Base-by-base conservation (phyloP, 73 alveolate species). In the Durusdinium trenchii region DNA sequence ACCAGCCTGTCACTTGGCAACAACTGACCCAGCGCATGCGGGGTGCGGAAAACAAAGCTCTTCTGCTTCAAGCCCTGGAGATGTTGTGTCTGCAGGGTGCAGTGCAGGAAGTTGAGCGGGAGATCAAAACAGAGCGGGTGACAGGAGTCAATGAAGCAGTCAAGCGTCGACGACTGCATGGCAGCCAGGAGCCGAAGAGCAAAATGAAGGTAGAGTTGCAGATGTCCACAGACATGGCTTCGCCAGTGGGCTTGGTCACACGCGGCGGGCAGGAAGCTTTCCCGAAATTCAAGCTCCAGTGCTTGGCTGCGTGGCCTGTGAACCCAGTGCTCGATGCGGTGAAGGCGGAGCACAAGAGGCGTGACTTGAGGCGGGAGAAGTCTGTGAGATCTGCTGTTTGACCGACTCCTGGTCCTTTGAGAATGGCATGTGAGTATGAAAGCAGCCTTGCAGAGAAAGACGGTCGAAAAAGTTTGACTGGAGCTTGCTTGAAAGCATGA, bases 291-390 rank as follows among this genome's bases (percentile, higher is more conserved):
- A 51, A 83, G 48, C 30, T 83, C 47, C 54, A 48, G 47, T 75
- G 47, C 2, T n/a, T 83, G 50, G 26, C 52, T 0, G 93, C 47
- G 32, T 83, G 93, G 93, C 28, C 93, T 5, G 93, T 46, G 38
- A 48, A 30, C 35, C 45, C 64, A 35, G 60, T 79, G 35, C 18
- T 79, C 23, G 89, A 79, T 43, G 89, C 89, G 16, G 45, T 79
- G 43, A 79, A 79, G 42, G 89, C 61, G 14, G 89, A 79, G 89
- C 89, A 79, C 40, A 16, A n/a, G 57, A 20, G 89, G 7, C 60
- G 62, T 10, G 89, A 79, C 23, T 23, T 20, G 40, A 42, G 61
- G 40, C 60, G 89, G 89, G 64, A 79, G 89, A 46, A 35, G 4
- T 36, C 43, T 20, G 28, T 46, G 46, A 79, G n/a, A n/a, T n/a